Base-by-base conservation (phyloP, 2,329 filamentous ascomycete genomes). In the Mycosphaerelloides madeirae region DNA sequence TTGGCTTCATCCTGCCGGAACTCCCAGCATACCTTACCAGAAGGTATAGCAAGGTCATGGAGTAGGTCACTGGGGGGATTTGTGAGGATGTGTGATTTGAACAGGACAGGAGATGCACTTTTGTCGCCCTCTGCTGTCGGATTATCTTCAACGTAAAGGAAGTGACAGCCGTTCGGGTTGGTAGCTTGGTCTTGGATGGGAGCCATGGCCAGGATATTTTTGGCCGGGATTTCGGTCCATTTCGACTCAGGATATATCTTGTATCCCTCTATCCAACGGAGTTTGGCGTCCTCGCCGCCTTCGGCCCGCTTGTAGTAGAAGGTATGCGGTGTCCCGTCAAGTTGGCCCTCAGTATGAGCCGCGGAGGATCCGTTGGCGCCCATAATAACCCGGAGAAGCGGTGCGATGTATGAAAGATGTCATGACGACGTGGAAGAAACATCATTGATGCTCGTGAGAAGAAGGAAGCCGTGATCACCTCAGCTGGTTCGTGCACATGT, bases 321-420 rank as follows among this genome's bases (percentile, higher is more conserved):
- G 8, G 44, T 59, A 25, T 53, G 57, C 3, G 52, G 53, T 20
- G 53, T 43, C 1, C 58, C 57, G 37, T 62, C 55, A 29, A 60
- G 43, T 15, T 54, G 43, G 28, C 56, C 56, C 32, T 53, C 46
- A 15, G 43, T 51, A 31, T 53, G 52, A 14, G 47, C 42, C 13
- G 49, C 28, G 3, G 49, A 53, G 2, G 55, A 53, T 29, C 45
- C 42, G 22, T 52, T 46, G 33, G 46, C 46, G 31, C 50, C 53
- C 57, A 60, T 60, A 3, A 3, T 37, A 15, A 28, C 31, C 5
- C 9, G 22, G 22, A 25, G 22, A n/a, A n/a, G n/a, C n/a, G n/a
- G n/a, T n/a, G n/a, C n/a, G n/a, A n/a, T n/a, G n/a, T n/a, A n/a
- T n/a, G n/a, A n/a, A n/a, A n/a, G n/a, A n/a, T n/a, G n/a, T n/a